Base-by-base conservation (phyloP, 208 protist genomes). In the Trypanosoma lewisi region DNA sequence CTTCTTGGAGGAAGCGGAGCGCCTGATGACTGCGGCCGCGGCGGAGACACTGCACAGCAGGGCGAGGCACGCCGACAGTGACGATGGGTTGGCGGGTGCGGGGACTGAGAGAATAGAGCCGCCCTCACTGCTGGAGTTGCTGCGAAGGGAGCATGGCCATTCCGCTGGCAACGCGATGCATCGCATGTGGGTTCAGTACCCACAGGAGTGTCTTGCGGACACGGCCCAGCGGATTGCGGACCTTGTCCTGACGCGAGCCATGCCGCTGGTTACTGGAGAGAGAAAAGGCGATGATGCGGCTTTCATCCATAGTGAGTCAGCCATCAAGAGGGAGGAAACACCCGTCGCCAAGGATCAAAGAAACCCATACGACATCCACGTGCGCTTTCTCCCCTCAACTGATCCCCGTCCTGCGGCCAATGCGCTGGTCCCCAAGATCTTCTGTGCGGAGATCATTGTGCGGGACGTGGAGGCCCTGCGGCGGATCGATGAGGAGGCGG, bases 371-470 rank as follows among this genome's bases (percentile, higher is more conserved):
- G 81, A 86, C 37, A 67, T 93, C 6, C 86, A 93, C 51, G 87
- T 93, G 51, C 80, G 86, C 58, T 78, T 85, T 27, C 70, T 78
- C 42, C 86, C 82, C 2, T 76, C 75, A 2, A 30, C 39, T 28
- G 23, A 56, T 31, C 33, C 67, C 11, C 7, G 21, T 51, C 3
- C 37, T 14, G 9, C 6, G 23, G 12, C 54, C 19, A 8, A 39
- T 30, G 37, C 25, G 1, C 17, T 41, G 14, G 12, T 61, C 25
- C 50, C 48, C 6, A 6, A 65, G 0, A 60, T 48, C 2, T 77
- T 89, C 53, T 77, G 66, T 47, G 82, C 82, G 4, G 70, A 68
- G 6, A 70, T 94, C 2, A 68, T 69, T 17, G 73, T 94, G 37
- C 77, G 85, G 11, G 64, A 78, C 30, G 61, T 68, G 11, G 49